These are phyloP conservation scores for Gynochthodes officinalis DNA, from an alignment of 257 asterid species.

Conservation along the genomic window DNA sequence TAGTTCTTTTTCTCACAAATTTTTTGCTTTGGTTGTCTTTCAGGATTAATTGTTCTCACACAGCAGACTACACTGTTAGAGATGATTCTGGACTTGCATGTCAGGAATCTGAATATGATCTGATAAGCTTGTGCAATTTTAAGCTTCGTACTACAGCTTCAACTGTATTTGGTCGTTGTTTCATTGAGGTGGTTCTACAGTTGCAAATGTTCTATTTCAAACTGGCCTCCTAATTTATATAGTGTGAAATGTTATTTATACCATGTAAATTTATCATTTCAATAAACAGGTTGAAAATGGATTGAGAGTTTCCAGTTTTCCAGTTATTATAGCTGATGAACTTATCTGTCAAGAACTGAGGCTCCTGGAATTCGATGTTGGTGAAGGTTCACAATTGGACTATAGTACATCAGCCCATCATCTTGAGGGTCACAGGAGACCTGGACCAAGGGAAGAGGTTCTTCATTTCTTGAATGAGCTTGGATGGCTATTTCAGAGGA, in stretches of 20 bases:
- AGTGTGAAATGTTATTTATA: neutral
- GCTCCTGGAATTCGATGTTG: constrained; percentile 58
- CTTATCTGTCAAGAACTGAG: constrained; percentile 71
- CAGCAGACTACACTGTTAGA: constrained; percentile 36
- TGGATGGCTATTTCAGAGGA: constrained; percentile 93
- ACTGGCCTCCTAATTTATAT: neutral
- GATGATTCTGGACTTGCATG: constrained; percentile 31
- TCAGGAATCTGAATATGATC: constrained; percentile 37
- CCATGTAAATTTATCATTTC: constrained; percentile 3
- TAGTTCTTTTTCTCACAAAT: neutral
- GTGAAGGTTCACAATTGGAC: constrained; percentile 29
- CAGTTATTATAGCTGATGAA: constrained; percentile 78
- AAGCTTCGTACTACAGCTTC: constrained; percentile 37
- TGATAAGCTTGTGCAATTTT: constrained; percentile 50
- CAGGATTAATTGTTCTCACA: constrained; percentile 74
- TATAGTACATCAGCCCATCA: constrained; percentile 24
- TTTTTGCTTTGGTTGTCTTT: constrained; percentile 18
- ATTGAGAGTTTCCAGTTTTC: constrained; percentile 56
- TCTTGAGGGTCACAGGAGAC: constrained; percentile 29
- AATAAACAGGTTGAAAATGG: constrained; percentile 64
- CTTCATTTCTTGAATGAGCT: constrained; percentile 76
- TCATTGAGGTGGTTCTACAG: constrained; percentile 61
- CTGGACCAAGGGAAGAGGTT: constrained; percentile 45
- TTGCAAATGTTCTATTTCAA: neutral
- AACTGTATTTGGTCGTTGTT: constrained; percentile 63